A percentile compares a stretch with the other conserved stretches of the same genome.
phyloP scores from a whole-genome alignment of 768 basidiomycete species.

The Tricholoma matsutake region DNA sequence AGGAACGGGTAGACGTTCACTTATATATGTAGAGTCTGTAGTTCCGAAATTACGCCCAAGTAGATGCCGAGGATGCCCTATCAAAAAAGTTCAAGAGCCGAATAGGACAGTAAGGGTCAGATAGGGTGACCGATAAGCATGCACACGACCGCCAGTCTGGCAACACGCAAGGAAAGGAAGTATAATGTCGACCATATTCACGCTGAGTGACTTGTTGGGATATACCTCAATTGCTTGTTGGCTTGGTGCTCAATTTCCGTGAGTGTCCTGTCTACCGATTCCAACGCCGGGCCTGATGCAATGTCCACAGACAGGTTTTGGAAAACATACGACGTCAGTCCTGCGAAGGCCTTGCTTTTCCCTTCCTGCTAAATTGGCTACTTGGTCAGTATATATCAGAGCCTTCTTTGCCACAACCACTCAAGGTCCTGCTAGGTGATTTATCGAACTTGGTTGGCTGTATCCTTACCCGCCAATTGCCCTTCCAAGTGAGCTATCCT shows the following conservation, averaged over 20 bases:
- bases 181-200: conserved; percentile 4
- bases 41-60: no score
- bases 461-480: conserved; percentile 87
- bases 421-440: conserved; percentile 59
- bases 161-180: not conserved
- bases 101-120: not conserved
- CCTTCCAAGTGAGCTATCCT: conserved; percentile 74
- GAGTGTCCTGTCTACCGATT: conserved; percentile 29
- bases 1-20: no score
- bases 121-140: not conserved
- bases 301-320: conserved; percentile 74
- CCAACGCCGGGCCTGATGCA: not conserved
- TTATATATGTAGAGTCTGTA: no score
- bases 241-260: conserved; percentile 90
- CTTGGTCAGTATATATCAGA: conserved; percentile 53
- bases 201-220: conserved; percentile 64
- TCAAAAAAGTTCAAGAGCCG: not conserved
- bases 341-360: conserved; percentile 87
- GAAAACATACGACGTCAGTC: conserved; percentile 75
- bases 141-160: not conserved
- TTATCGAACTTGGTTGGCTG: conserved; percentile 90
- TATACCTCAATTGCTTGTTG: conserved; percentile 73
- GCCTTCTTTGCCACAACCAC: not conserved
- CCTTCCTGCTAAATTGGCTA: conserved; percentile 93
- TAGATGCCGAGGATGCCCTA: not conserved